Conservation (phyloP, 108 stramenopile species). For the Cylindrotheca closterium region DNA sequence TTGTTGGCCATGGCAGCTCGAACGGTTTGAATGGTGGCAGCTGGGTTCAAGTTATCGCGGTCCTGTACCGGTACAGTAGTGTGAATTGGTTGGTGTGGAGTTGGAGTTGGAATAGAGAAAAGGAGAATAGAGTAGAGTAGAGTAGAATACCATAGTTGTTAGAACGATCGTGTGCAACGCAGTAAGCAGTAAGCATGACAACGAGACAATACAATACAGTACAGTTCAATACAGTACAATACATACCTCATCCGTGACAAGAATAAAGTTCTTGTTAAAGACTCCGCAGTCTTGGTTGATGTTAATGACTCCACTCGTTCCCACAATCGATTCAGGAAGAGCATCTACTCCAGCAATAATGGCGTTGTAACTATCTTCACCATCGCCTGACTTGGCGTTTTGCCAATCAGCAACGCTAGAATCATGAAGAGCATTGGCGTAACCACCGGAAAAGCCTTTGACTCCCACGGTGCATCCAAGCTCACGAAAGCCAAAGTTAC, state of each 20-base stretch:
- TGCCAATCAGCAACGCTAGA: not conserved
- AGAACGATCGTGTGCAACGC: no score
- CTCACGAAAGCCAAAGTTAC: not conserved
- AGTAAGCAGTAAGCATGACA: no score
- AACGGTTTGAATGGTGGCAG: not conserved
- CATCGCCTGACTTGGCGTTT: not conserved
- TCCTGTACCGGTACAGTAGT: no score
- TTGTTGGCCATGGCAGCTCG: not conserved
- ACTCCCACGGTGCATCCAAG: no score
- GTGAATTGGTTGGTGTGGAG: no score
- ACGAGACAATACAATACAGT: no score
- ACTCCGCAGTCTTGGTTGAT: not conserved
- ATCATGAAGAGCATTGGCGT: no score
- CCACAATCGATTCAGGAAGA: not conserved
- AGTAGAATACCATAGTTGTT: no score
- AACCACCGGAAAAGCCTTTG: not conserved
- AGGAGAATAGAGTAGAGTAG: no score
- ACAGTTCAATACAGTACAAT: no score
- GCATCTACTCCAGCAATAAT: not conserved
- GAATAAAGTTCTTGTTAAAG: not conserved
- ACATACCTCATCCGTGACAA: not conserved
- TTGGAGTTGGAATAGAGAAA: no score
- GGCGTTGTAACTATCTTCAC: not conserved
- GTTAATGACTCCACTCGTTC: no score
- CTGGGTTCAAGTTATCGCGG: not conserved